Evolutionary conservation across 768 basidiomycete genomes (phyloP).

Genomic region (Sutorius australiensis): DNA sequence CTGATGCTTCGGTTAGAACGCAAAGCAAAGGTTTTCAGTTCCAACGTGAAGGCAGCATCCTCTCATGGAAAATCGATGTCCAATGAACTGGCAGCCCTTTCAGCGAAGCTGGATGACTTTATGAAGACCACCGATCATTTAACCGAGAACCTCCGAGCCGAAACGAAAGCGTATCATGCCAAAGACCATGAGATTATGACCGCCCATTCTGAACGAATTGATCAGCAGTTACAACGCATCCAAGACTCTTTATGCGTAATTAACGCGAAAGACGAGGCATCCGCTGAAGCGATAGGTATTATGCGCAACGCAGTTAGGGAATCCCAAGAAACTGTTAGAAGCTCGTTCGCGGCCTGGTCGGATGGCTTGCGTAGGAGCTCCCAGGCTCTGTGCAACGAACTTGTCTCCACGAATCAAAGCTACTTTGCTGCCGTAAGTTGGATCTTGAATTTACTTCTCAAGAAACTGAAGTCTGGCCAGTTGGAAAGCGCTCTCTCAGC

Average conservation of each 20-base stretch:
- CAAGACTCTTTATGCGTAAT: conserved; percentile 52
- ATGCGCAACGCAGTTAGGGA: conserved; percentile 51
- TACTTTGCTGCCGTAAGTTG: conserved; percentile 45
- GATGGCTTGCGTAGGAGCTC: conserved; percentile 47
- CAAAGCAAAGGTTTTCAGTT: conserved; percentile 56
- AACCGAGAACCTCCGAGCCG: conserved; percentile 49
- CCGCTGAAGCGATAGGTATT: conserved; percentile 47
- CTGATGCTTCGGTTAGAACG: conserved; percentile 52
- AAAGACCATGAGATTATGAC: conserved; percentile 55
- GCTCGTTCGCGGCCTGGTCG: conserved; percentile 54
- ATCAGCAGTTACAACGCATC: conserved; percentile 53
- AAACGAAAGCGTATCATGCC: conserved; percentile 53
- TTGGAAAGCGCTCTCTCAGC: conserved; percentile 57
- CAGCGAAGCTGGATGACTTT: conserved; percentile 59
- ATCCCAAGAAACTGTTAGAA: conserved; percentile 50
- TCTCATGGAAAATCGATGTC: conserved; percentile 59
- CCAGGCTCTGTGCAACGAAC: conserved; percentile 44
- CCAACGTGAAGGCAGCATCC: conserved; percentile 64
- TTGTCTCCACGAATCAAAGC: conserved; percentile 40
- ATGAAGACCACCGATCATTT: conserved; percentile 52
- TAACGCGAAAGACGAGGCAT: conserved; percentile 51
- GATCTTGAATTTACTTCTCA: not conserved
- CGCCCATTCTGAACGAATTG: conserved; percentile 49
- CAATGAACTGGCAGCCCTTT: conserved; percentile 49
- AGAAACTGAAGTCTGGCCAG: conserved; percentile 23